phyloP scores from a whole-genome alignment of 2,329 filamentous ascomycete species.

The Pezicula carpinea region DNA sequence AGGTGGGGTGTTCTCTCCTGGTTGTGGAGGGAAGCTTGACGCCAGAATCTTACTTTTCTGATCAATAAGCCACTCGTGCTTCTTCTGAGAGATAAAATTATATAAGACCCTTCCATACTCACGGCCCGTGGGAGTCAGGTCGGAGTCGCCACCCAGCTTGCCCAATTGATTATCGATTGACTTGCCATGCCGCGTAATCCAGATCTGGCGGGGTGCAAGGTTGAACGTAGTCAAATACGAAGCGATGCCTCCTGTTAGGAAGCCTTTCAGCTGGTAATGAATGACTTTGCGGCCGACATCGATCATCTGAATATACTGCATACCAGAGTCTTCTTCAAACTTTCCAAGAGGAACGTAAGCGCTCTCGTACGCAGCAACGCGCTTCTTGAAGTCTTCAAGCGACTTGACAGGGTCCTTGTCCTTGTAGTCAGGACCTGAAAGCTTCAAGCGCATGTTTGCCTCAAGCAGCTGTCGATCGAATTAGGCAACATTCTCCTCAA shows the following conservation, averaged over 20 bases:
- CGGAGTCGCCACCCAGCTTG: conserved; percentile 87
- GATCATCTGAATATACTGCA: conserved; percentile 95
- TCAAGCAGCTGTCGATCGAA: conserved; percentile 59
- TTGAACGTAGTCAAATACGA: conserved; percentile 98
- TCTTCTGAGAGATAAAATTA: conserved; percentile 77
- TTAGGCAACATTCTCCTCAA: conserved; percentile 7
- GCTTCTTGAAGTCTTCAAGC: conserved; percentile 85
- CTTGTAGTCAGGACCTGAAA: conserved; percentile 92
- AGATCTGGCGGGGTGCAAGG: conserved; percentile 89
- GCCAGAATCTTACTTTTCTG: conserved; percentile 74
- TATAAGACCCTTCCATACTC: conserved; percentile 76
- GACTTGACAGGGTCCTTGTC: conserved; percentile 86
- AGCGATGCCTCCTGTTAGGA: conserved; percentile 85
- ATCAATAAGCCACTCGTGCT: conserved; percentile 75
- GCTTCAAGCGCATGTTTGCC: conserved; percentile 94
- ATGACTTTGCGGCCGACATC: conserved; percentile 95
- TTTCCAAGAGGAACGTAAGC: conserved; percentile 87
- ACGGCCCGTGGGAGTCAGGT: conserved; percentile 74
- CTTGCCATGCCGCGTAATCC: conserved; percentile 95
- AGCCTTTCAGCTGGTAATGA: conserved; percentile 84
- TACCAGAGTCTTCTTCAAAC: conserved; percentile 83
- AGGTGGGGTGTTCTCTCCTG: conserved; percentile 89
- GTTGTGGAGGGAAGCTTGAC: conserved; percentile 80
- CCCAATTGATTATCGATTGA: conserved; percentile 82
- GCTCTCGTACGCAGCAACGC: conserved; percentile 89